Evolutionary conservation across 768 basidiomycete species (phyloP).

Genomic region (Rhizopogon sp.): DNA sequence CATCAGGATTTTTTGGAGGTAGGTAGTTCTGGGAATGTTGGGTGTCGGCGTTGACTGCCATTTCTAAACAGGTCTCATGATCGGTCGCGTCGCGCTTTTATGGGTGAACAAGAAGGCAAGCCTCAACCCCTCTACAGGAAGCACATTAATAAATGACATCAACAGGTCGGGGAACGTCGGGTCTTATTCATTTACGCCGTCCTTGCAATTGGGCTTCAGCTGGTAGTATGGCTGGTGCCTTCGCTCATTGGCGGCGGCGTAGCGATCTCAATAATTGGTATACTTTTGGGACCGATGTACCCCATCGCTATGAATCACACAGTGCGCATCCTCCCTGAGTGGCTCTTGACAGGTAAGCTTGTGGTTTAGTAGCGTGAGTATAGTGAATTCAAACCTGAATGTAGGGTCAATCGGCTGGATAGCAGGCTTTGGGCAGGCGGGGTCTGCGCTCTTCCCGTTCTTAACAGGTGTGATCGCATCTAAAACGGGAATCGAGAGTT

Average conservation of each 20-base stretch:
- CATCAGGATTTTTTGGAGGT: constrained; percentile 34
- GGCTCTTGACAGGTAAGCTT: constrained; percentile 25
- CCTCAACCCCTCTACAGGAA: neutral
- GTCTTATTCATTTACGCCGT: constrained; percentile 24
- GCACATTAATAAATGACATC: neutral
- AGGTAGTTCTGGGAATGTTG: neutral
- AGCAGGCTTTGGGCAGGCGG: constrained; percentile 45
- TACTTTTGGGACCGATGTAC: constrained; percentile 74
- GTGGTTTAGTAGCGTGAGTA: neutral
- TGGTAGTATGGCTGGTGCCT: constrained; percentile 66
- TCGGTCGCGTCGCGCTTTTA: constrained; percentile 24
- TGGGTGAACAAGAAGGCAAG: constrained; percentile 24
- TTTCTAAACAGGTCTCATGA: constrained; percentile 16
- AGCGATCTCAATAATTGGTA: constrained; percentile 57
- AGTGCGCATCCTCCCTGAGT: constrained; percentile 27
- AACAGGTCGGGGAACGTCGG: constrained; percentile 26
- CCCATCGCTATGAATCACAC: constrained; percentile 43
- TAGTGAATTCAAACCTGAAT: constrained; percentile 30
- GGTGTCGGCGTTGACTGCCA: neutral
- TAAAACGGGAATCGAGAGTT: constrained; percentile 35
- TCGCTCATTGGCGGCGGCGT: constrained; percentile 61
- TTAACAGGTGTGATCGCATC: constrained; percentile 41
- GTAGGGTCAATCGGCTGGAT: constrained; percentile 43
- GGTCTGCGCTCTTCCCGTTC: constrained; percentile 48
- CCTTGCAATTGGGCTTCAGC: constrained; percentile 46